These are phyloP conservation scores for Centaurea solstitialis DNA, from an alignment of 129 eudicot genomes.

Conservation along the genomic window DNA sequence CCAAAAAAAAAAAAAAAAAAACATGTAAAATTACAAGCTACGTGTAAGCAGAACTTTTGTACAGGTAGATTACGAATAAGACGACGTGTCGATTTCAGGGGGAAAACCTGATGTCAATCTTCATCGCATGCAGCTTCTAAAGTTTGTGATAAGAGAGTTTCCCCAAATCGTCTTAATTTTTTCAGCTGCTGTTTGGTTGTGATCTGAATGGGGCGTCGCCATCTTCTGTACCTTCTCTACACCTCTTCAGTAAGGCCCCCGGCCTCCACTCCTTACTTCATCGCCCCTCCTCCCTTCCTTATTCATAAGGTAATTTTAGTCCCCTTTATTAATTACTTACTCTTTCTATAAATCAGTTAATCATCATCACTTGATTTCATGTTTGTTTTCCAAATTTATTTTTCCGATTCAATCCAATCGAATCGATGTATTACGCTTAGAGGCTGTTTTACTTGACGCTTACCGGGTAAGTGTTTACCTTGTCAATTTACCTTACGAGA, in stretches of 20 bases:
- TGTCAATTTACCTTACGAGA: too few relatives aligned
- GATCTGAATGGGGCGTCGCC: slow-evolving; percentile 35
- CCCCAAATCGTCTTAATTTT: neutral
- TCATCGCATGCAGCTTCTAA: neutral
- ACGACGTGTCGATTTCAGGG: slow-evolving; percentile 21
- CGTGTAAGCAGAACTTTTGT: neutral
- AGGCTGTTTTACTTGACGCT: too few relatives aligned
- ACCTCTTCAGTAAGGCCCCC: slow-evolving; percentile 32
- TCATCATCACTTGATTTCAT: neutral
- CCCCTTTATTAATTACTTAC: too few relatives aligned
- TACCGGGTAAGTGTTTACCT: too few relatives aligned
- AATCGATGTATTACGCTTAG: too few relatives aligned
- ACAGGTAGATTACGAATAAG: neutral
- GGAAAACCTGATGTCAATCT: slow-evolving; percentile 16
- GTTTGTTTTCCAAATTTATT: too few relatives aligned
- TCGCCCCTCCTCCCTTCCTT: slow-evolving; percentile 16
- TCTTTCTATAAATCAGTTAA: neutral
- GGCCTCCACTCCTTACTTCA: slow-evolving; percentile 8
- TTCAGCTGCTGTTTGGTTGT: neutral
- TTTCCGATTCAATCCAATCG: too few relatives aligned
- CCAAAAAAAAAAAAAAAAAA: too few relatives aligned
- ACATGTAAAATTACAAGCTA: neutral
- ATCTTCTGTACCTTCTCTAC: slow-evolving; percentile 43
- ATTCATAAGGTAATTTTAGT: slow-evolving; percentile 17
- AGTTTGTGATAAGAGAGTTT: neutral